Evolutionary conservation across 495 filamentous ascomycete genomes (phyloP).

Genomic region (Polyplosphaeria fusca): DNA sequence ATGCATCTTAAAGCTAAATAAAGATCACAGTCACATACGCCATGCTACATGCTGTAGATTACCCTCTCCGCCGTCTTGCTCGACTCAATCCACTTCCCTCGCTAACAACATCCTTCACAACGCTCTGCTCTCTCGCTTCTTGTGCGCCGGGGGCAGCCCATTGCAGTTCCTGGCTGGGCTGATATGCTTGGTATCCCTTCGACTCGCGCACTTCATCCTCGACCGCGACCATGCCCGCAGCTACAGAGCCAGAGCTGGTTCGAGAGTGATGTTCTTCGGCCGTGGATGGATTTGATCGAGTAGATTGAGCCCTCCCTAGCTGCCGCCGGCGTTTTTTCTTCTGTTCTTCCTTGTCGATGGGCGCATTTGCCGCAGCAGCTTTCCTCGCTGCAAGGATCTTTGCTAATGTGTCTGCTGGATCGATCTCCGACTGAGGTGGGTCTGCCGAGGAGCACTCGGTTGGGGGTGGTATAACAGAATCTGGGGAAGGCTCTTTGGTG

Average conservation of each 20-base stretch:
- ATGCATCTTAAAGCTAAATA: no score
- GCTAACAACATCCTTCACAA: constrained; percentile 29
- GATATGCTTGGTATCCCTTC: constrained; percentile 9
- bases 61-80: no score
- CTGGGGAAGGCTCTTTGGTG: constrained; percentile 9
- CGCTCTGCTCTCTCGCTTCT: constrained; percentile 9
- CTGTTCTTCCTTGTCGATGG: constrained; percentile 1
- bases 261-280: constrained; percentile 9
- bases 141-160: constrained; percentile 38
- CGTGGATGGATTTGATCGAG: constrained; percentile 22
- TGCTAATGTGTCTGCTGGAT: constrained; percentile 1
- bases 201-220: neutral
- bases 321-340: constrained; percentile 5
- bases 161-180: constrained; percentile 34
- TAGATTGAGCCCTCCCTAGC: constrained; percentile 29
- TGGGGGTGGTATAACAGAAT: constrained; percentile 14
- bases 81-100: constrained; percentile 2
- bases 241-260: constrained; percentile 3
- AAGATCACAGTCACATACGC: no score
- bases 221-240: neutral
- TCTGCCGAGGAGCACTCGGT: neutral
- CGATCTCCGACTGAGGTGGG: neutral
- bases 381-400: constrained; percentile 18
- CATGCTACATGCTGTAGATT: no score
- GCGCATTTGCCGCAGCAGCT: constrained; percentile 4